phyloP scores from a whole-genome alignment of 371 early-diverging fungal genomes.

The Lichtheimia ramosa region DNA sequence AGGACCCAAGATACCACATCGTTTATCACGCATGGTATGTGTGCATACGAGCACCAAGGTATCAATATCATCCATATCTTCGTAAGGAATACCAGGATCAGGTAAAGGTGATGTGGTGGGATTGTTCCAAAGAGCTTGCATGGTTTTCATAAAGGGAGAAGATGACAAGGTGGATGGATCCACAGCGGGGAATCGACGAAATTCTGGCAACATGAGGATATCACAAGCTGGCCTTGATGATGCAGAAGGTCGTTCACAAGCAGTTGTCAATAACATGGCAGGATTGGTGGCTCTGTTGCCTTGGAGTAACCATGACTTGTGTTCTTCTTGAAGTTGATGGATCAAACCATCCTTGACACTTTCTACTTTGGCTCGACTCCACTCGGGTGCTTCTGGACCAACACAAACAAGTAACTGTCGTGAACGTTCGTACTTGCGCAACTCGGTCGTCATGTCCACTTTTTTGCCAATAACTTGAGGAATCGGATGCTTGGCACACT shows the following conservation, averaged over 20 bases:
- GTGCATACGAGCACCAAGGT: slow-evolving; percentile 47
- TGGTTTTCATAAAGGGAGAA: slow-evolving; percentile 13
- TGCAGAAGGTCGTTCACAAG: slow-evolving; percentile 23
- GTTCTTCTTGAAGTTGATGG: background rate
- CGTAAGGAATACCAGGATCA: background rate
- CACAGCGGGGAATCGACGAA: slow-evolving; percentile 23
- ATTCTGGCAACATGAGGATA: slow-evolving; percentile 43
- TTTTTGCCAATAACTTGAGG: slow-evolving; percentile 42
- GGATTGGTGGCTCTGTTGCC: slow-evolving; percentile 1
- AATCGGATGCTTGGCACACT: slow-evolving; percentile 44
- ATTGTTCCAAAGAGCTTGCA: slow-evolving; percentile 30
- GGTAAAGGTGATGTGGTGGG: background rate
- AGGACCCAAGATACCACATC: slow-evolving; percentile 48
- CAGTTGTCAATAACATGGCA: slow-evolving; percentile 19
- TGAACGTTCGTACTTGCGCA: slow-evolving; percentile 12
- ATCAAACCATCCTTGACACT: slow-evolving; percentile 26
- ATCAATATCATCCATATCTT: slow-evolving; percentile 26
- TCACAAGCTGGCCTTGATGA: slow-evolving; percentile 21
- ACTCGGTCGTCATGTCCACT: slow-evolving; percentile 33
- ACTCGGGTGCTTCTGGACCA: slow-evolving; percentile 40
- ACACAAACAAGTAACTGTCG: slow-evolving; percentile 48
- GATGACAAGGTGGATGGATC: slow-evolving; percentile 5
- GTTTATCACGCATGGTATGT: slow-evolving; percentile 41
- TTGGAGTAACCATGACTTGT: slow-evolving; percentile 1
- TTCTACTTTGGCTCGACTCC: slow-evolving; percentile 45